Base-by-base conservation (phyloP, 2,329 filamentous ascomycete genomes). In the Colletotrichum eleusines region DNA sequence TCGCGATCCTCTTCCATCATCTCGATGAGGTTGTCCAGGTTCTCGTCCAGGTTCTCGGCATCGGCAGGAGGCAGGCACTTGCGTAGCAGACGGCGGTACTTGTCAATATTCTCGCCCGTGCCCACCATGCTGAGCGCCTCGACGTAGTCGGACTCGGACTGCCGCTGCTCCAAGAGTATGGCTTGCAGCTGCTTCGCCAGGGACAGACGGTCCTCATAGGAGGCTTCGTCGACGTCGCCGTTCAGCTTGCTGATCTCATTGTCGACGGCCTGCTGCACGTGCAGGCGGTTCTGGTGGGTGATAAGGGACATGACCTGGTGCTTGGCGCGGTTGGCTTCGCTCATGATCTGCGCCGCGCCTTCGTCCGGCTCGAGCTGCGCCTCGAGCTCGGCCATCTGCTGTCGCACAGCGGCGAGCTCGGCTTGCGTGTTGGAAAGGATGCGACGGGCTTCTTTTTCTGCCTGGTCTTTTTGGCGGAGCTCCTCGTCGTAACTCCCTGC, bases 401-500 rank as follows among this genome's bases (percentile, higher is more conserved):
- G 86, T 16, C 86, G 87, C 20, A 92, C 83, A 1, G 84, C 82
- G 54, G 88, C 86, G 5, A 94, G 84, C 77, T 95, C 93, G 40
- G 87, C 85, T 73, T 92, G 88, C 0, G 92, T 90, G 74, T 91
- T 91, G 71, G 85, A 84, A 20, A 94, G 84, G 66, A 91, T 88
- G 20, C 89, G 85, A 60, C 88, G 88, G 3, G 91, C 91, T 77
- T 93, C 92, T 33, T 87, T 86, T 76, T 92, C 90, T 3, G 89
- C 89, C 23, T 87, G 85, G 63, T 94, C 89, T 77, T 93, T 94
- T 74, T 94, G 92, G 63, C 88, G 86, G 75, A 93, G 88, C 77
- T 95, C 92, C 35, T 91, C 88, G 69, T 96, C 93, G 76, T 94
- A 94, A 66, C 86, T 90, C 67, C 86, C 85, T 1, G 92, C 89